These are phyloP conservation scores for Pseudoturritis turrita DNA, from an alignment of 345 rosid species.

Conservation along the genomic window DNA sequence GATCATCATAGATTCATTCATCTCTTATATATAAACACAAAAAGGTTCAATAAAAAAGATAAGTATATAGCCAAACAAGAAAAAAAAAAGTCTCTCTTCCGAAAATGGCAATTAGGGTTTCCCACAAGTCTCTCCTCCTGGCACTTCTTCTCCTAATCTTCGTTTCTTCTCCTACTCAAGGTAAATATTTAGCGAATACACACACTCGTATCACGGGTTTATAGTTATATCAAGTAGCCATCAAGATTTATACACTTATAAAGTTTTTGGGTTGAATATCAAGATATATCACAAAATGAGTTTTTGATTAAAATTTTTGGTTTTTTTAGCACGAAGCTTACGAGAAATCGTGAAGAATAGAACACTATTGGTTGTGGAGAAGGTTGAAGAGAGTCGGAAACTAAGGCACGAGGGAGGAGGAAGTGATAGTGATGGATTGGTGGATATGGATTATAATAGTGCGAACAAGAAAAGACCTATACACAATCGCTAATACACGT, in stretches of 20 bases:
- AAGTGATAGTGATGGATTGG: conserved; percentile 29
- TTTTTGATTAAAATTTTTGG: not conserved
- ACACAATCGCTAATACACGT: conserved; percentile 21
- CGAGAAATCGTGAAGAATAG: conserved; percentile 4
- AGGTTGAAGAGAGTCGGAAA: conserved; percentile 18
- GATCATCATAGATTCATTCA: conserved; percentile 25
- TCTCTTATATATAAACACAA: conserved; percentile 33
- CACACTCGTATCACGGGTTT: not conserved
- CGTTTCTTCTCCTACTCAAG: conserved; percentile 18
- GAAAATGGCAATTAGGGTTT: conserved; percentile 34
- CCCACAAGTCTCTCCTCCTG: conserved; percentile 19
- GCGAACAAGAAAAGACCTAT: conserved; percentile 36
- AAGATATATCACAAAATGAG: not conserved
- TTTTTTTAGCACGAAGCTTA: conserved; percentile 8
- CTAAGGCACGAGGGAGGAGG: conserved; percentile 16
- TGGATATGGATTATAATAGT: conserved; percentile 33
- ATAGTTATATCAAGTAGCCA: not conserved
- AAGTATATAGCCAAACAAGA: conserved; percentile 3
- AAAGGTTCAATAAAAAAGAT: conserved; percentile 12
- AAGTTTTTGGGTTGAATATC: not conserved
- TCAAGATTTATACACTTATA: not conserved
- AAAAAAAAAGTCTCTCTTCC: conserved; percentile 2
- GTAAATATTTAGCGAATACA: conserved; percentile 15
- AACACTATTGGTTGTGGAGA: conserved; percentile 7
- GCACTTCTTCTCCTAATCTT: conserved; percentile 27